These are phyloP conservation scores for Aspergillus kassunensis DNA, from an alignment of 495 filamentous ascomycete genomes.

Conservation along the genomic window DNA sequence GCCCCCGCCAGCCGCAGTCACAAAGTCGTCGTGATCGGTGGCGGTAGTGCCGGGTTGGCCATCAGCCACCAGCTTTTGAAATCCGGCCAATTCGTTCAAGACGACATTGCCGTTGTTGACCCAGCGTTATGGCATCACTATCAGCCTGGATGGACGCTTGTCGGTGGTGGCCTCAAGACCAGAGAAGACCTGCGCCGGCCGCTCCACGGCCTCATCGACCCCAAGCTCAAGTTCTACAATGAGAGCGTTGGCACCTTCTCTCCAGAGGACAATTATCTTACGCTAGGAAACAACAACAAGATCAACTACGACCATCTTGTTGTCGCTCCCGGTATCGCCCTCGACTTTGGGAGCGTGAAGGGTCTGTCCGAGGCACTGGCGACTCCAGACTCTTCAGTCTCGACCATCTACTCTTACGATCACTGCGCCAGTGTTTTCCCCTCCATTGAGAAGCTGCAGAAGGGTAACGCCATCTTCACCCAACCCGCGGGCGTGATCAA, in stretches of 20 bases:
- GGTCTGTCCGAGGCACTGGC: conserved; percentile 58
- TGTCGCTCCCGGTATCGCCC: conserved; percentile 58
- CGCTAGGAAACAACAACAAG: conserved; percentile 53
- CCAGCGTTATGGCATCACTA: conserved; percentile 63
- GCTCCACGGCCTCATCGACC: conserved; percentile 49
- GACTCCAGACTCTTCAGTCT: conserved; percentile 52
- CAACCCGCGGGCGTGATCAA: conserved; percentile 64
- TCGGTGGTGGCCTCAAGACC: conserved; percentile 60
- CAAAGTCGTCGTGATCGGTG: conserved; percentile 62
- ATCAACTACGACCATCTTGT: conserved; percentile 62
- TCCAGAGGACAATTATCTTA: conserved; percentile 56
- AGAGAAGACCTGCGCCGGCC: conserved; percentile 51
- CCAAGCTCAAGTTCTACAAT: conserved; percentile 61
- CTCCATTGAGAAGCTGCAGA: conserved; percentile 50
- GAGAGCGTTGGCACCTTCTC: conserved; percentile 47
- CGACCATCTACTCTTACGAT: conserved; percentile 62
- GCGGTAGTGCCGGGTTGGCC: conserved; percentile 57
- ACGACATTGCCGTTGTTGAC: conserved; percentile 66
- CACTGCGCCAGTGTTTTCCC: conserved; percentile 54
- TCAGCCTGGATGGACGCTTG: conserved; percentile 69
- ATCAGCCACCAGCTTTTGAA: conserved; percentile 61
- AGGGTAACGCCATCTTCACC: conserved; percentile 64
- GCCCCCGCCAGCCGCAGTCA: conserved; percentile 46
- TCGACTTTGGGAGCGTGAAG: conserved; percentile 53
- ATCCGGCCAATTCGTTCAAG: conserved; percentile 48